These are phyloP conservation scores for Entomortierella chlamydospora DNA, from an alignment of 192 early-diverging fungal species.

Conservation along the genomic window DNA sequence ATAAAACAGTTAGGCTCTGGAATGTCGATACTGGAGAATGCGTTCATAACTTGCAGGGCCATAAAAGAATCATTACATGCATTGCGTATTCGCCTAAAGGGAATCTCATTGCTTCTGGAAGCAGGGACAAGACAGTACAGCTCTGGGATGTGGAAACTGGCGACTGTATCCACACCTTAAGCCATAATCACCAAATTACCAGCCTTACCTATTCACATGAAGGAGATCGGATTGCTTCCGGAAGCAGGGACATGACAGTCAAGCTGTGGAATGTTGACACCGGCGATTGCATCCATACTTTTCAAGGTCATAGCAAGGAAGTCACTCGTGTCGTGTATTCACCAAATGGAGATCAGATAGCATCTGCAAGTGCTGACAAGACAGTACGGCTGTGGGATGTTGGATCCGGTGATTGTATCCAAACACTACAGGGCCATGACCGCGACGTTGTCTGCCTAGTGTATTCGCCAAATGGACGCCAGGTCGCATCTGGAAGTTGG, in stretches of 20 bases:
- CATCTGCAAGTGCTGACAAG: conserved; percentile 2
- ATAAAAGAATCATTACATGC: too few relatives aligned
- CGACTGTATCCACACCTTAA: too few relatives aligned
- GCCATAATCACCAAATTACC: not conserved
- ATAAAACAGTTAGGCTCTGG: not conserved
- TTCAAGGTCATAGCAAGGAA: not conserved
- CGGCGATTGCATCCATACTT: not conserved
- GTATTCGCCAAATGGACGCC: not conserved
- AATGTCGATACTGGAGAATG: not conserved
- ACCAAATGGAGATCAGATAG: not conserved
- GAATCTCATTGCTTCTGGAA: too few relatives aligned
- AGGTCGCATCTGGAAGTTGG: conserved; percentile 3
- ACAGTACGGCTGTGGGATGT: conserved; percentile 13
- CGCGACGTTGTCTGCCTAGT: not conserved
- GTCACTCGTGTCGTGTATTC: not conserved
- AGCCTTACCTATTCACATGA: not conserved
- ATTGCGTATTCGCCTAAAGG: too few relatives aligned
- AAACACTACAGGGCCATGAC: not conserved
- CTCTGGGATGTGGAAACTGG: too few relatives aligned
- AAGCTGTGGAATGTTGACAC: not conserved
- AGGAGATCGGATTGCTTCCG: not conserved
- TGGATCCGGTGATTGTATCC: not conserved
- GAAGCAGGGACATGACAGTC: not conserved
- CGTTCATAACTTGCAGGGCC: too few relatives aligned
- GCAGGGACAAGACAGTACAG: too few relatives aligned